Percentiles rank a stretch among this genome's conserved stretches.
Conservation (phyloP, 306 rosid species). For the Adenanthera pavonina region DNA sequence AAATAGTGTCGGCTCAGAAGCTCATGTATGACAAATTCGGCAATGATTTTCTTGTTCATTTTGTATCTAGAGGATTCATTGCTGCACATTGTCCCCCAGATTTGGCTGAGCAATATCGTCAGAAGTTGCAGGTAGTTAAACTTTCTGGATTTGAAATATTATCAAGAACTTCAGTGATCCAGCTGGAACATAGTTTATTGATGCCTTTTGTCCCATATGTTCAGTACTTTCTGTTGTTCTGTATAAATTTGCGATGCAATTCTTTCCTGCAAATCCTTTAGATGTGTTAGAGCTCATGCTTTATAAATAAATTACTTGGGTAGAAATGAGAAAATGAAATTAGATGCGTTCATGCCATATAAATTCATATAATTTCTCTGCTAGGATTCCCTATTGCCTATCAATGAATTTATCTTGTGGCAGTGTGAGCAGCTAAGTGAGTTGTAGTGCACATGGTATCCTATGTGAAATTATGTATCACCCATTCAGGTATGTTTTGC, state of each 20-base stretch:
- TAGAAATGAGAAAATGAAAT: not conserved
- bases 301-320: not conserved
- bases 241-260: not conserved
- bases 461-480: not conserved
- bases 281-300: slow-evolving; percentile 6
- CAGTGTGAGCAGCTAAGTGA: not conserved
- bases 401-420: not conserved
- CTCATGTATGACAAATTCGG: slow-evolving; percentile 95
- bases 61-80: slow-evolving; percentile 52
- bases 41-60: slow-evolving; percentile 59
- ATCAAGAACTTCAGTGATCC: not conserved
- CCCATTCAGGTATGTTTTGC: too few species aligned
- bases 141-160: slow-evolving; percentile 28
- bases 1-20: slow-evolving; percentile 94
- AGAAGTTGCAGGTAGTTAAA: slow-evolving; percentile 76
- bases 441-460: not conserved
- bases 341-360: not conserved
- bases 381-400: not conserved
- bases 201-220: not conserved
- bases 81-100: slow-evolving; percentile 83
- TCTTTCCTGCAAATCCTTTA: not conserved
- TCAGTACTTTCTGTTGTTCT: not conserved
- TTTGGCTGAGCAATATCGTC: slow-evolving; percentile 84
- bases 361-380: not conserved
- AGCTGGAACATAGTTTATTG: not conserved